Evolutionary conservation across 2,329 filamentous ascomycete species (phyloP), one percentile per base, ranked within the genome.

Genomic region (Phialocephala sp.): DNA sequence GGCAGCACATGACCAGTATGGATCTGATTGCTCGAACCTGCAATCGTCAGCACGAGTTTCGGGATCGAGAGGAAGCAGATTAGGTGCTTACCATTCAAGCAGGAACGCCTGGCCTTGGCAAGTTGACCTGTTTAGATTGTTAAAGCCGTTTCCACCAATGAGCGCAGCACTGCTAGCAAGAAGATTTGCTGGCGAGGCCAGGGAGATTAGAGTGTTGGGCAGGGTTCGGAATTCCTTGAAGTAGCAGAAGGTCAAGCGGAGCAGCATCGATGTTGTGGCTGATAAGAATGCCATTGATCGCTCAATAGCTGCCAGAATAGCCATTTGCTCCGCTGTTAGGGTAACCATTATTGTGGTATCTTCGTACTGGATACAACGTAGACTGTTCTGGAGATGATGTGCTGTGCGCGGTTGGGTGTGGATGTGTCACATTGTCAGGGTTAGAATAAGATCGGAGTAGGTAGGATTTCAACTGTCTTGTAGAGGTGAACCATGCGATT

Each of bases 151-250:
- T 79, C 22, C 81, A 76, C 84, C 84, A 54, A 88, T 85, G 6
- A 88, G 74, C 4, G 85, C 86, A 0, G 83, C 86, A 41, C 85
- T 79, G 74, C 86, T 88, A 32, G 82, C 80, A 65, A 86, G 75
- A n/a, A 89, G 76, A 70, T 89, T 89, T 6, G 85, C 86, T 75
- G 84, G 85, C 0, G 84, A 84, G 2, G 87, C 85, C 72, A 84
- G 88, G 74, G 89, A 88, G 15, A 88, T 83, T 1, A 89, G 79
- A 2, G 71, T 85, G 75, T 95, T 95, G 77, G 94, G 93, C 18
- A 91, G 89, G 72, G 93, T 94, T 72, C 91, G 89, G 75, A 94
- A 94, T 5, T 84, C 83, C 32, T 83, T 84, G 37, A 89, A 91
- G 20, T 78, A 77, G 37, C 85, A 79, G 74, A 94, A 95, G 1